These are phyloP conservation scores for Centaurea solstitialis DNA, from an alignment of 129 eudicot species.

Conservation along the genomic window DNA sequence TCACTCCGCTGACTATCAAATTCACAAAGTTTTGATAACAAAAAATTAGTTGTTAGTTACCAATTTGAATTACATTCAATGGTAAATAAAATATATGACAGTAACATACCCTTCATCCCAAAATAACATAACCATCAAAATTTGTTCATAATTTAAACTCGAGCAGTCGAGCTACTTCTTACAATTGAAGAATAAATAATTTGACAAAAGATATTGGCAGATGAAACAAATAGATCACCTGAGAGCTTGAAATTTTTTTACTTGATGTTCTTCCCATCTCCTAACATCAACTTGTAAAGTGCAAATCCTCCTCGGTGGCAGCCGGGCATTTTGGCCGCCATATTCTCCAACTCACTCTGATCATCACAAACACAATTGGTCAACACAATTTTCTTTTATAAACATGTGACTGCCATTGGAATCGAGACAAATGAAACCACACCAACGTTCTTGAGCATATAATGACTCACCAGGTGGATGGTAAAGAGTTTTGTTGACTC, in stretches of 20 bases:
- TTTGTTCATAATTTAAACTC: background rate
- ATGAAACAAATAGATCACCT: slow-evolving; percentile 8
- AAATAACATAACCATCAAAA: background rate
- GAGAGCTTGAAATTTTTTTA: slow-evolving; percentile 1
- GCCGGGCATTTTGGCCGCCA: slow-evolving; percentile 88
- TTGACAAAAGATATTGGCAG: background rate
- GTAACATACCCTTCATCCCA: too few species aligned
- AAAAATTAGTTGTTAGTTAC: too few species aligned
- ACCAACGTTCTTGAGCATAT: background rate
- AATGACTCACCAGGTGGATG: slow-evolving; percentile 59
- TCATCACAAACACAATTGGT: slow-evolving; percentile 6
- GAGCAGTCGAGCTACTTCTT: background rate
- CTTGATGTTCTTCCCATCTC: slow-evolving; percentile 19
- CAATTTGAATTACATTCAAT: too few species aligned
- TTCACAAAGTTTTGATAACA: background rate
- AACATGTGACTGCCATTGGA: background rate
- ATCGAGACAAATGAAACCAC: background rate
- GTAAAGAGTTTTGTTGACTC: slow-evolving; percentile 85
- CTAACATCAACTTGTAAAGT: slow-evolving; percentile 73
- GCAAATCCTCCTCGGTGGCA: slow-evolving; percentile 97
- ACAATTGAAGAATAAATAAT: background rate
- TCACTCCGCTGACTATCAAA: background rate
- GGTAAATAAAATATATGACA: too few species aligned
- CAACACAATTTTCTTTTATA: background rate
- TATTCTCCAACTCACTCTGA: slow-evolving; percentile 66